phyloP scores from a whole-genome alignment of 2,329 filamentous ascomycete species.

The Fusarium euwallaceae region DNA sequence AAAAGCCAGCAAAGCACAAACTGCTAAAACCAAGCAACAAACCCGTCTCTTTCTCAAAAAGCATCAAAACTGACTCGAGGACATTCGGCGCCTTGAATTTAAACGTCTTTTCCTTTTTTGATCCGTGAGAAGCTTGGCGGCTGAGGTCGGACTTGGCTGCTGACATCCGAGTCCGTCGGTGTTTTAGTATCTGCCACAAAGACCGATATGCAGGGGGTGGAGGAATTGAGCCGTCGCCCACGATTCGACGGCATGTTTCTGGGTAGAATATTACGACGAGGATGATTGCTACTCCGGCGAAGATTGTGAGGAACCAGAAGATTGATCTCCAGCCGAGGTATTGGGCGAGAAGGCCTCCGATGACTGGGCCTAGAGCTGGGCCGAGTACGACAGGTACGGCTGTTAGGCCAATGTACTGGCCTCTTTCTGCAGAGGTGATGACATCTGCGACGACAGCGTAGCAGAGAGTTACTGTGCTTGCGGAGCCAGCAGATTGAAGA shows the following conservation, averaged over 20 bases:
- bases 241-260: conserved; percentile 62
- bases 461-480: conserved; percentile 69
- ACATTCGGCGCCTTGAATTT: conserved; percentile 58
- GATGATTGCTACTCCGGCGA: conserved; percentile 55
- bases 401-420: conserved; percentile 69
- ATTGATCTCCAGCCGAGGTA: conserved; percentile 71
- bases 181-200: conserved; percentile 48
- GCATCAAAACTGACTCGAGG: conserved; percentile 55
- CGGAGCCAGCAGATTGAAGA: conserved; percentile 70
- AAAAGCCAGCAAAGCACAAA: conserved; percentile 64
- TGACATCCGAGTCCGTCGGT: conserved; percentile 27
- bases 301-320: conserved; percentile 73
- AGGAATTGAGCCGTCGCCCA: conserved; percentile 65
- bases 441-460: conserved; percentile 74
- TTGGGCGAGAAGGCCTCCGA: conserved; percentile 70
- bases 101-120: conserved; percentile 42
- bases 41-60: conserved; percentile 58
- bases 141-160: conserved; percentile 16
- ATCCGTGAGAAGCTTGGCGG: conserved; percentile 27
- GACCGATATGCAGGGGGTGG: conserved; percentile 56
- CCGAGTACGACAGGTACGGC: conserved; percentile 63
- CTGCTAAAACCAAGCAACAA: conserved; percentile 60
- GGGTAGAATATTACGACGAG: conserved; percentile 65
- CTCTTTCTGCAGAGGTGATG: conserved; percentile 71
- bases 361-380: conserved; percentile 65